Evolutionary conservation across 148 eudicot genomes (phyloP), one percentile per base, ranked within the genome.

Genomic region (Fagopyrum tataricum): DNA sequence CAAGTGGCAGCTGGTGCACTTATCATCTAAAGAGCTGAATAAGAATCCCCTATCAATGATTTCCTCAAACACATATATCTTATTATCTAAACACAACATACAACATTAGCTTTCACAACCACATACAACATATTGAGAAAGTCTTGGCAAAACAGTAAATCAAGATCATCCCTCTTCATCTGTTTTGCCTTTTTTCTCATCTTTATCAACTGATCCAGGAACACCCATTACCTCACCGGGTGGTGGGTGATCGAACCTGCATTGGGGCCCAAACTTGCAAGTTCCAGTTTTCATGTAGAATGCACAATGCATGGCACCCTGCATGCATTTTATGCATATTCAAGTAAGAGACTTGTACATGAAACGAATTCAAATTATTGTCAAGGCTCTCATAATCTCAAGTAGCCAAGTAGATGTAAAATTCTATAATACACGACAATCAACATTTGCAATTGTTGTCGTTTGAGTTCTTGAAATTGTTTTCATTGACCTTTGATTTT

Each of bases 211-310:
- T 37, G 4, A 82, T 18, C 67, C 67, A 2, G 41, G 79, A 47
- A 76, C 51, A 21, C 91, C 83, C 88, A 90, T 73, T 70, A 90
- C 92, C 83, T 95, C 97, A 56, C 96, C 97, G 1, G 98, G 97
- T 43, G 97, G 93, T 17, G 98, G 98, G 78, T 95, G 98, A 77
- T 95, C 98, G 81, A 90, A 95, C 87, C 78, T 90, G 93, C 98
- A 95, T 41, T 85, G 85, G 12, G 78, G 82, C 3, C 96, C 97
- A 75, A 84, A 95, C 75, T 86, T 87, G 88, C 98, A 95, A 53
- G 91, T 84, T 15, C 97, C 90, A 21, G 97, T 95, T 89, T 95
- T 91, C 96, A 95, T 88, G 81, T 95, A 95, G 78, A 88, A 95
- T 1, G 97, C 88, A 42, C 98, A 91, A 62, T 87, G 81, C 39